Conservation (phyloP, 257 asterid genomes). For the Capsicum rhomboideum region DNA sequence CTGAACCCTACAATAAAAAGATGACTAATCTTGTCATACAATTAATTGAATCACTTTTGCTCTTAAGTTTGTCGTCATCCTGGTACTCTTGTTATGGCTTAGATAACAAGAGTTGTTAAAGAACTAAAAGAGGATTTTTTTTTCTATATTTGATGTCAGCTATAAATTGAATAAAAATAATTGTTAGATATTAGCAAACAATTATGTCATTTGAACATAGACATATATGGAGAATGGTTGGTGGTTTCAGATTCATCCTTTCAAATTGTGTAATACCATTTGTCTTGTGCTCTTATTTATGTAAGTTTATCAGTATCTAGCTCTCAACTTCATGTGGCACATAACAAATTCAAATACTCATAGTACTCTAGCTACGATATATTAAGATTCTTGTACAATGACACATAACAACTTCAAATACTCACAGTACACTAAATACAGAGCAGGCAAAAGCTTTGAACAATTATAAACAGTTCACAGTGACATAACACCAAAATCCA, state of each 20-base stretch:
- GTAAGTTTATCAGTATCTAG: background rate
- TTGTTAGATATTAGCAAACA: too few species aligned
- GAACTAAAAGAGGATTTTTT: too few species aligned
- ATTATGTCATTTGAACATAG: too few species aligned
- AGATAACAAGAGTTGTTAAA: too few species aligned
- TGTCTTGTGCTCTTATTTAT: background rate
- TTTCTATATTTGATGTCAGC: too few species aligned
- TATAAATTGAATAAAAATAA: too few species aligned
- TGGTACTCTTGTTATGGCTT: too few species aligned
- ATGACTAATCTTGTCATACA: too few species aligned
- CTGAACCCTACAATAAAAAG: background rate
- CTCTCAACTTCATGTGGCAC: background rate
- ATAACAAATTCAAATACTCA: background rate
- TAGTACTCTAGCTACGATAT: too few species aligned
- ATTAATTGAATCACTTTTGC: too few species aligned
- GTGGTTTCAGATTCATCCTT: background rate
- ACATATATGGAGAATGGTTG: too few species aligned
- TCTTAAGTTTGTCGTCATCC: too few species aligned
- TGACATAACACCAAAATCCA: constrained; percentile 13
- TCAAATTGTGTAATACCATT: background rate
- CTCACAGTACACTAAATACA: background rate
- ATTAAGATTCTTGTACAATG: background rate
- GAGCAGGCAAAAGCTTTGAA: background rate
- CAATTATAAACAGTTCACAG: constrained; percentile 4
- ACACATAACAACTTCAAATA: background rate